Evolutionary conservation across 2,329 filamentous ascomycete species (phyloP), one percentile per base, ranked within the genome.

Genomic region (Fusarium cyanostomum): DNA sequence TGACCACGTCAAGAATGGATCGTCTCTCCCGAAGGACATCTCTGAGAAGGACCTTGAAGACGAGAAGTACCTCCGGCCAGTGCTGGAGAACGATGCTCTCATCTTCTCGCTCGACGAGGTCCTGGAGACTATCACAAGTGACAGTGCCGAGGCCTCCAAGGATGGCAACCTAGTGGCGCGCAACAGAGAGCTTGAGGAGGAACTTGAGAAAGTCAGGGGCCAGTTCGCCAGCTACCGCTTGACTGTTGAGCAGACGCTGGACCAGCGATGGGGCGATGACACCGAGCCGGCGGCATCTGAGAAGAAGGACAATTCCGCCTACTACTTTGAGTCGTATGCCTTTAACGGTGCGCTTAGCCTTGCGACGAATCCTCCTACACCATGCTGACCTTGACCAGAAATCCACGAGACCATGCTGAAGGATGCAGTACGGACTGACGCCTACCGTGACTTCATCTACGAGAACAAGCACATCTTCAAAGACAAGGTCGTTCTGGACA

Each of bases 381-480:
- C 12, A 13, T 21, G 18, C 46, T 64, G 15, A 64, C 48, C 18
- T 21, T 16, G 13, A 3, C 31, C 27, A 91, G 92, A 92, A 55
- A 97, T 98, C 53, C 94, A 98, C 75, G 92, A 97, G 74, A 93
- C 91, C 8, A 98, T 98, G 94, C 84, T 98, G 62, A 96, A 97
- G 75, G 94, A 98, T 72, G 83, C 86, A 0, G 84, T 97, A 35
- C 90, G 94, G 48, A 98, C 94, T 10, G 91, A 97, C 71, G 90
- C 92, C 4, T 98, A 98, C 78, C 88, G 94, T 41, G 93, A 98
- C 78, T 97, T 97, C 74, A 93, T 97, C 71, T 97, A 97, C 79
- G 87, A 89, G 67, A 92, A 97, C 80, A 95, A 96, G 76, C 82
- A 92, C 66, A 80, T 97, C 4, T 97, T 97, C 77, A 87, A 88